Percentiles rank a stretch among this genome's conserved stretches.
Evolutionary conservation across 345 rosid species (phyloP).

Genomic region (Cardamine resedifolia): DNA sequence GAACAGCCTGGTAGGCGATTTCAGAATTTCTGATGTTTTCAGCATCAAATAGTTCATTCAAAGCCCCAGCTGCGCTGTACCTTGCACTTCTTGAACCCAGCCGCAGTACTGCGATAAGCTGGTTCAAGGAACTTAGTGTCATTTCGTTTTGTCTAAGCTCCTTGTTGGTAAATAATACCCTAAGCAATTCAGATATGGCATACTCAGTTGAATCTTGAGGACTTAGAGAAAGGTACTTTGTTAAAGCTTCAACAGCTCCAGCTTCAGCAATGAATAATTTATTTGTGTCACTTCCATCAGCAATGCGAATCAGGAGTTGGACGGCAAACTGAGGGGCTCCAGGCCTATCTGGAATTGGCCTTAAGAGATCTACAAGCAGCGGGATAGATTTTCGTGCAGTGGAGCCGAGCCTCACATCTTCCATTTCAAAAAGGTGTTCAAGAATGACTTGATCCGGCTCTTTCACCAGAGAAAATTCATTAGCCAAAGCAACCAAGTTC

Average conservation of each 20-base stretch:
- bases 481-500: constrained; percentile 47
- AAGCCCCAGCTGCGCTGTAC: constrained; percentile 80
- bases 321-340: constrained; percentile 83
- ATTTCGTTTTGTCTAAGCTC: constrained; percentile 69
- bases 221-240: constrained; percentile 77
- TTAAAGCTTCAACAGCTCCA: constrained; percentile 87
- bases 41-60: constrained; percentile 68
- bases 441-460: constrained; percentile 71
- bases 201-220: constrained; percentile 87
- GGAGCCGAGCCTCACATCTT: constrained; percentile 76
- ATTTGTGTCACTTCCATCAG: constrained; percentile 71
- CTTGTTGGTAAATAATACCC: constrained; percentile 67
- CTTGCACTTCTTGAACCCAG: constrained; percentile 78
- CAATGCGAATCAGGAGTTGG: constrained; percentile 62
- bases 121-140: constrained; percentile 70
- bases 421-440: constrained; percentile 69
- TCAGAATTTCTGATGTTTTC: constrained; percentile 71
- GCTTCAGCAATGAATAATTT: constrained; percentile 81
- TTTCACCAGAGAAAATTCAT: constrained; percentile 58
- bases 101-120: constrained; percentile 83
- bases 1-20: constrained; percentile 72
- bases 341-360: constrained; percentile 86
- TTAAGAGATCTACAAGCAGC: constrained; percentile 79
- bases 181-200: constrained; percentile 63
- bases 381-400: constrained; percentile 79